These are phyloP conservation scores for Endocladia muricata DNA, from an alignment of 31 red algal genomes.

Conservation along the genomic window DNA sequence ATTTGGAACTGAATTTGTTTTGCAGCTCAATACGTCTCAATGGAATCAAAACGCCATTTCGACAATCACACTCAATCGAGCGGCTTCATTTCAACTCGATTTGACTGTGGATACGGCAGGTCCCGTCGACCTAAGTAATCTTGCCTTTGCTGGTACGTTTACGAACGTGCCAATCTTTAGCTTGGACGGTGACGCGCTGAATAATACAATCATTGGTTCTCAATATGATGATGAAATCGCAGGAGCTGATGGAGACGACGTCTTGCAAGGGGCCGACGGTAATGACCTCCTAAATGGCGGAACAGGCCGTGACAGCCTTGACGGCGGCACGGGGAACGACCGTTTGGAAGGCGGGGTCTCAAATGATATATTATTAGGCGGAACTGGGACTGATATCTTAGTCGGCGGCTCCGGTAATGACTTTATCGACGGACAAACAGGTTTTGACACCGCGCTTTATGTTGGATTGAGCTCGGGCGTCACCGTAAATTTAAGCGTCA, in stretches of 20 bases:
- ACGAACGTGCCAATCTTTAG: not conserved
- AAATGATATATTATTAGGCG: not conserved
- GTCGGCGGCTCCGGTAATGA: conserved; percentile 1
- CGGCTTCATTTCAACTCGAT: too few relatives aligned
- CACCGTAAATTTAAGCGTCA: not conserved
- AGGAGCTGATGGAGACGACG: not conserved
- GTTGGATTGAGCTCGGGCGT: not conserved
- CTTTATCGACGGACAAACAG: not conserved
- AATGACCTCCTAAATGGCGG: not conserved
- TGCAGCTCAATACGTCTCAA: too few relatives aligned
- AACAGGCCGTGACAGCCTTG: not conserved
- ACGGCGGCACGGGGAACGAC: not conserved
- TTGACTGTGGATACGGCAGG: too few relatives aligned
- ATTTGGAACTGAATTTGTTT: not conserved
- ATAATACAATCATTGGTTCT: not conserved
- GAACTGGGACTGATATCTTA: not conserved
- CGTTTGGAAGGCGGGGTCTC: not conserved
- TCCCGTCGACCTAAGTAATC: too few relatives aligned
- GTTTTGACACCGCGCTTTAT: not conserved
- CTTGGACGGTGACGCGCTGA: not conserved
- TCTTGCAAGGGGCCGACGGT: not conserved
- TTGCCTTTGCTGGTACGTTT: not conserved
- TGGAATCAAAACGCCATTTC: too few relatives aligned
- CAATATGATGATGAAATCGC: not conserved
- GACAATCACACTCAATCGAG: too few relatives aligned